A percentile compares a stretch with the other conserved stretches of the same genome.
Evolutionary conservation across 345 rosid genomes (phyloP).

Genomic region (Camelina laxa): DNA sequence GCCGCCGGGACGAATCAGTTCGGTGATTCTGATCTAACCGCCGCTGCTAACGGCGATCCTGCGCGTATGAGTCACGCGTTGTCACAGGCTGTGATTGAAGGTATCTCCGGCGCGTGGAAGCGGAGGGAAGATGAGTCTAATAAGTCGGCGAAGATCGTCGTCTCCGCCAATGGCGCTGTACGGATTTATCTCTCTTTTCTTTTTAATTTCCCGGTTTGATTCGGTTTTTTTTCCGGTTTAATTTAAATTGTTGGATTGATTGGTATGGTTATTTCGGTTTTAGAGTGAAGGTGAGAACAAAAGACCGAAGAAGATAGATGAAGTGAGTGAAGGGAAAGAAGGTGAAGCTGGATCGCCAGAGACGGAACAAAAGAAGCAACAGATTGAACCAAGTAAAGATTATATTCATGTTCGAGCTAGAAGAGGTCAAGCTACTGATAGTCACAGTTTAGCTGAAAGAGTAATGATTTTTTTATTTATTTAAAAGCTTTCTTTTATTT

Average conservation of each 20-base stretch:
- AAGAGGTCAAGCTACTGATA: conserved; percentile 96
- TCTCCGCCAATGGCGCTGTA: conserved; percentile 59
- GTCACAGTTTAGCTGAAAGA: conserved; percentile 96
- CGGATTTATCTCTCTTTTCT: background rate
- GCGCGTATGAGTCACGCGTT: conserved; percentile 49
- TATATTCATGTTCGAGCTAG: conserved; percentile 95
- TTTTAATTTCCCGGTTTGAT: background rate
- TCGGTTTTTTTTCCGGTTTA: background rate
- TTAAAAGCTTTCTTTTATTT: conserved; percentile 6
- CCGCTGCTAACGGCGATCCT: conserved; percentile 41
- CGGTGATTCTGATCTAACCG: conserved; percentile 44
- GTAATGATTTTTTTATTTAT: conserved; percentile 51
- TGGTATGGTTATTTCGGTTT: background rate
- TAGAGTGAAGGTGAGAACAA: conserved; percentile 59
- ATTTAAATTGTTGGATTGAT: conserved; percentile 1
- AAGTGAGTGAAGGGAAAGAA: conserved; percentile 49
- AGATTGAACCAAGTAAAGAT: conserved; percentile 68
- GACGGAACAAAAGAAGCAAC: conserved; percentile 55
- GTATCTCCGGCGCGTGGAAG: conserved; percentile 51
- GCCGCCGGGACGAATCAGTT: conserved; percentile 45
- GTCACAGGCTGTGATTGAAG: conserved; percentile 30
- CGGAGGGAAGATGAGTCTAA: conserved; percentile 57
- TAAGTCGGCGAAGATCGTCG: conserved; percentile 49
- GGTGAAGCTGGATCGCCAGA: conserved; percentile 55
- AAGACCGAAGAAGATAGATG: conserved; percentile 55